Base-by-base conservation (phyloP, 1,139 yeast species). In the Wickerhamomyces sp. region DNA sequence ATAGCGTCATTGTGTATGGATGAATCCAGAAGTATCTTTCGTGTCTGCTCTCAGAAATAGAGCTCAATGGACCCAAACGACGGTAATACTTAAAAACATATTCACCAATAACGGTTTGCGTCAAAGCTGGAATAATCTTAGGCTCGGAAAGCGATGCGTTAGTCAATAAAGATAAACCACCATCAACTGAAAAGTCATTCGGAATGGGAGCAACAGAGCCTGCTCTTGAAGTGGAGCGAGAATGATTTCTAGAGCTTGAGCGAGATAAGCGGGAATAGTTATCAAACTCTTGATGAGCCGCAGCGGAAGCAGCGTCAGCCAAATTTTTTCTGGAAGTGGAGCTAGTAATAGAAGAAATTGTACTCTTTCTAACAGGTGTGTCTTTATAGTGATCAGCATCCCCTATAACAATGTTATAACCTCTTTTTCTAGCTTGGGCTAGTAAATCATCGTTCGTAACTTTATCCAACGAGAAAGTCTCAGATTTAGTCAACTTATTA, bases 1-100 rank as follows among this genome's bases (percentile, higher is more conserved):
- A 89, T 41, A 92, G 70, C 0, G 96, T 87, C 65, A 88, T 67
- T 4, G 95, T 83, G 60, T 89, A 90, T 8, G 98, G 98, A 63
- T 92, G 96, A 31, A 92, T 80, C 97, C 97, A 92, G 73, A 92
- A 92, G 63, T 80, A 92, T 48, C 97, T 74, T 58, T 85, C 94
- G 57, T 92, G 98, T 44, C 97, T 76, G 37, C 76, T 76, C 42
- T 85, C 92, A 0, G 94, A 76, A 33, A 88, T 75, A 1, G 88
- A 77, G 38, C 84, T 76, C 40, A 87, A 71, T 14, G 88, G 84
- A 12, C 94, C 87, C 43, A 85, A 67, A 45, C 80, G 76, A 39
- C 95, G 79, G 60, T 83, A 87, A 59, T 92, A 90, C 61, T 92
- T 92, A 75, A 75, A 83, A 46, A 89, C 68, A 50, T 81, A 88